Evolutionary conservation across 1,284 basidiomycete species (phyloP).

Genomic region (Boletus mariae): DNA sequence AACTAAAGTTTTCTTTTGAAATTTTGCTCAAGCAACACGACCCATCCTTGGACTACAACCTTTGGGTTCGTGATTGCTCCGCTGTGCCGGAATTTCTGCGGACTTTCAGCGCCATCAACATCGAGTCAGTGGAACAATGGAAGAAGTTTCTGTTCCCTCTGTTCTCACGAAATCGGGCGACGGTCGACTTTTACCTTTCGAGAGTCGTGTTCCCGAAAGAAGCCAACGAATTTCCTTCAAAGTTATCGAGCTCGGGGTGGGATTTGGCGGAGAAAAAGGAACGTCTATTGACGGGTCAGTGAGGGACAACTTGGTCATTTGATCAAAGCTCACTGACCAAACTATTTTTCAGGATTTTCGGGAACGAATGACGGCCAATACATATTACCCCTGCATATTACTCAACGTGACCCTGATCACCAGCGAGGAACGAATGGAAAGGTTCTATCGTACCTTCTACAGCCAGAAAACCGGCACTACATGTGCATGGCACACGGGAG

Average conservation of each 20-base stretch:
- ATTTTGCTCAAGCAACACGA: conserved; percentile 42
- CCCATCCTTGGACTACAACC: conserved; percentile 40
- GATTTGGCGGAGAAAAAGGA: conserved; percentile 14
- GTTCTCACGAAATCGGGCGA: conserved; percentile 37
- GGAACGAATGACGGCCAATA: conserved; percentile 32
- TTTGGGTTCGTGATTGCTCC: conserved; percentile 34
- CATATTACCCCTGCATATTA: background rate
- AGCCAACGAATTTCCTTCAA: conserved; percentile 21
- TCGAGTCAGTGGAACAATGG: conserved; percentile 37
- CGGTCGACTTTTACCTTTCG: conserved; percentile 45
- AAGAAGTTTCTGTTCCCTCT: conserved; percentile 29
- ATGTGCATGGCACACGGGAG: background rate
- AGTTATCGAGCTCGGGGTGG: conserved; percentile 29
- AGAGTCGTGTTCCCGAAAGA: conserved; percentile 46
- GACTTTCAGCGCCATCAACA: conserved; percentile 16
- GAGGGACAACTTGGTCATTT: too few species aligned
- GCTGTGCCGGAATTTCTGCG: conserved; percentile 30
- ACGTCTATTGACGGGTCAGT: conserved; percentile 25
- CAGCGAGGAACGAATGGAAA: background rate
- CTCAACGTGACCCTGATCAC: background rate
- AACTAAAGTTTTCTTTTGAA: conserved; percentile 29
- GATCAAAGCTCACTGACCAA: background rate
- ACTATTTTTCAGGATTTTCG: conserved; percentile 46
- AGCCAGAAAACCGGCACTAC: background rate
- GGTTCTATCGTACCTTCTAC: background rate